Evolutionary conservation across 192 early-diverging fungal species (phyloP).

Genomic region (Gamsiella multidivaricata): DNA sequence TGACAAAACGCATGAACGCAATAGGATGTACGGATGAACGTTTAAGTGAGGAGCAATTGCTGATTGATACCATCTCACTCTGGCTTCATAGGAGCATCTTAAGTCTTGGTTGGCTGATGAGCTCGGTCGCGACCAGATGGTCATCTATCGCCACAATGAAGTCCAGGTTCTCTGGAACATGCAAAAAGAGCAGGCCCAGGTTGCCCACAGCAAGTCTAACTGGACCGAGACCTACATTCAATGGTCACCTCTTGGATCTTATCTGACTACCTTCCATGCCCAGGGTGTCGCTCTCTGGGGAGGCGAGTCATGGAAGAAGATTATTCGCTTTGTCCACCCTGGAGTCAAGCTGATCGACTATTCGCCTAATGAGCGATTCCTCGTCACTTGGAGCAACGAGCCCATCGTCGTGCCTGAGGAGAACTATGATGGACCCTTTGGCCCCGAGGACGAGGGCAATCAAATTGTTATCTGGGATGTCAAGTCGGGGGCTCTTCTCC

Average conservation of each 20-base stretch:
- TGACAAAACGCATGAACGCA: no score
- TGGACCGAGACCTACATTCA: constrained; percentile 95
- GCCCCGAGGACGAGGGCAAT: constrained; percentile 76
- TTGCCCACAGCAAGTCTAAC: constrained; percentile 75
- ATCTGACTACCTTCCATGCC: constrained; percentile 92
- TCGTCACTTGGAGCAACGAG: constrained; percentile 92
- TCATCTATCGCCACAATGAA: constrained; percentile 85
- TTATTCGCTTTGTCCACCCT: constrained; percentile 91
- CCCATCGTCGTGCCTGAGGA: constrained; percentile 81
- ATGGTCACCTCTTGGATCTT: constrained; percentile 96
- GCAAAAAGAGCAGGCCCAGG: constrained; percentile 84
- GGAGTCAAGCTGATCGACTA: constrained; percentile 93
- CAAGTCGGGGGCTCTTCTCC: constrained; percentile 83
- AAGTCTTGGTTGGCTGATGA: constrained; percentile 90
- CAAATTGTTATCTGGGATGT: constrained; percentile 92
- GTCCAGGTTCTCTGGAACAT: constrained; percentile 92
- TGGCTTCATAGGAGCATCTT: constrained; percentile 74
- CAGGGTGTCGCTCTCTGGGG: constrained; percentile 98
- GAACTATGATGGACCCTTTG: constrained; percentile 75
- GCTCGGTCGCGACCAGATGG: constrained; percentile 91
- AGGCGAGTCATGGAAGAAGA: constrained; percentile 90
- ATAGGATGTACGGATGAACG: no score
- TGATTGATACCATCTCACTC: not conserved
- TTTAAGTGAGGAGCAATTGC: no score
- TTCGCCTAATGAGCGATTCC: constrained; percentile 93